Evolutionary conservation across 1,139 yeast genomes (phyloP).

Genomic region (Taiozyma sp.): DNA sequence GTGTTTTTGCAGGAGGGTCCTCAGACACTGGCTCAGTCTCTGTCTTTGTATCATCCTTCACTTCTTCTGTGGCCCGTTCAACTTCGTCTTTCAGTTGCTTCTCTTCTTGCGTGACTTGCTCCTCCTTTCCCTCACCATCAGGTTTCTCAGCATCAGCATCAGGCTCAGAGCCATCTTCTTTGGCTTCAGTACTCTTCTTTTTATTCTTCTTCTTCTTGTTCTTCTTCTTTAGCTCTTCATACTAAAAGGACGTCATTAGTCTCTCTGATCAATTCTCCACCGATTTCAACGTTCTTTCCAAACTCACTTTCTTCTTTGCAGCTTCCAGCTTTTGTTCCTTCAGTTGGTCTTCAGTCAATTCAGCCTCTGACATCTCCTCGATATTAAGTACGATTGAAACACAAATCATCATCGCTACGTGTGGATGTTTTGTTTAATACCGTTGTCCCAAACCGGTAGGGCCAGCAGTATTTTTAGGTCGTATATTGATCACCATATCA

Average conservation of each 20-base stretch:
- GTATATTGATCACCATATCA: not conserved
- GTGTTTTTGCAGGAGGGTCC: not conserved
- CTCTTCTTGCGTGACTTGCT: not conserved
- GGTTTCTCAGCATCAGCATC: slow-evolving; percentile 2
- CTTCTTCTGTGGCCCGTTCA: not conserved
- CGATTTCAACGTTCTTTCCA: not conserved
- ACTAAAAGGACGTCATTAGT: slow-evolving; percentile 22
- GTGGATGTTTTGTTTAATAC: not conserved
- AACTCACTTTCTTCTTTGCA: slow-evolving; percentile 49
- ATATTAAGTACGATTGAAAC: no score
- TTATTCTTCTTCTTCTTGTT: slow-evolving; percentile 41
- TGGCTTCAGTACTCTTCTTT: slow-evolving; percentile 18
- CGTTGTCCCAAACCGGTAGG: no score
- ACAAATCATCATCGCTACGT: no score
- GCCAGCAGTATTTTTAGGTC: no score
- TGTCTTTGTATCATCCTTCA: slow-evolving; percentile 1
- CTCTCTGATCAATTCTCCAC: slow-evolving; percentile 3
- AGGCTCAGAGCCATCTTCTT: slow-evolving; percentile 9
- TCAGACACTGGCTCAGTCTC: slow-evolving; percentile 4
- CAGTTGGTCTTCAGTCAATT: slow-evolving; percentile 25
- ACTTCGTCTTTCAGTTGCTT: no score
- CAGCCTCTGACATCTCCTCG: slow-evolving; percentile 2
- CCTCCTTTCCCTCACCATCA: slow-evolving; percentile 6
- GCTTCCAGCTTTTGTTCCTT: slow-evolving; percentile 58
- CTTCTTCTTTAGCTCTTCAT: slow-evolving; percentile 58